These are phyloP conservation scores for Acanthamoeba triangularis DNA, from an alignment of 208 protist genomes.

Conservation along the genomic window DNA sequence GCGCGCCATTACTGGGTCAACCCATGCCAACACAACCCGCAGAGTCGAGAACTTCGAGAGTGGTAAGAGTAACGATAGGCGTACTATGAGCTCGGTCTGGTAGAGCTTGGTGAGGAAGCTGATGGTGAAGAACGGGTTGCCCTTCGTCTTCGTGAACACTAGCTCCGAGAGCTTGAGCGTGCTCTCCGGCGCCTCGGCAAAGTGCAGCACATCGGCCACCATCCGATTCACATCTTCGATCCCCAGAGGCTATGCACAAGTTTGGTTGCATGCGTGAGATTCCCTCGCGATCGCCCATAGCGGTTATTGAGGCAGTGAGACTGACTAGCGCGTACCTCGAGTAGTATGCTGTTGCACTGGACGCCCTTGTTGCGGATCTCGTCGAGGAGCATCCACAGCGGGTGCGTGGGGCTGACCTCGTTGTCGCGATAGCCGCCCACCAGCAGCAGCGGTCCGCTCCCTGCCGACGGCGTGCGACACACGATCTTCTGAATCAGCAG, in stretches of 20 bases:
- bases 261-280: not conserved
- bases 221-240: conserved; percentile 24
- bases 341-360: conserved; percentile 22
- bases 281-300: not conserved
- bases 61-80: not conserved
- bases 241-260: not conserved
- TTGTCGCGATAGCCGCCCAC: conserved; percentile 69
- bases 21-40: not conserved
- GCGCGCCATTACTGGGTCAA: not conserved
- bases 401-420: conserved; percentile 55
- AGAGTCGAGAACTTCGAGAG: too few relatives aligned
- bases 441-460: conserved; percentile 43
- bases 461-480: conserved; percentile 13
- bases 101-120: conserved; percentile 76
- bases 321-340: not conserved
- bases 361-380: conserved; percentile 49
- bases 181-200: not conserved
- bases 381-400: conserved; percentile 67
- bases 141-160: conserved; percentile 47
- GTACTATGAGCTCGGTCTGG: conserved; percentile 56
- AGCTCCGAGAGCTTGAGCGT: conserved; percentile 43
- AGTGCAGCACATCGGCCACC: conserved; percentile 54
- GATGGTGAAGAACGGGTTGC: conserved; percentile 76
- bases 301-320: not conserved
- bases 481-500: conserved; percentile 50